Percentiles rank a stretch among this genome's conserved stretches.
phyloP scores from a whole-genome alignment of 768 basidiomycete species.

The Tremella mesenterica region DNA sequence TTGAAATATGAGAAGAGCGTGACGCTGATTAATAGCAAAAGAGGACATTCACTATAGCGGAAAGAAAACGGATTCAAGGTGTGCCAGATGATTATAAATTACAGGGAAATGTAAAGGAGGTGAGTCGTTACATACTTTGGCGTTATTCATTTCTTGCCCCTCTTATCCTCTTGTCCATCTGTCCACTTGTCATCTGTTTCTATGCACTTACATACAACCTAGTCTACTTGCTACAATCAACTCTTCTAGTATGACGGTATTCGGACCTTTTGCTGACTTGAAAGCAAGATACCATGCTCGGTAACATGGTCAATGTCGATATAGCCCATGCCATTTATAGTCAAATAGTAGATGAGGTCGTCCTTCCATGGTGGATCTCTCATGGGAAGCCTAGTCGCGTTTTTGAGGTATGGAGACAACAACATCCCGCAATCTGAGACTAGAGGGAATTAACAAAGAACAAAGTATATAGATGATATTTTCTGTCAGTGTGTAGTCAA shows the following conservation, averaged over 20 bases:
- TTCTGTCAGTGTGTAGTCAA: no score
- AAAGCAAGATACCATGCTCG: constrained; percentile 11
- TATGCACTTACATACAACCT: background rate
- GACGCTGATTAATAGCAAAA: constrained; percentile 2
- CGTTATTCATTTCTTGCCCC: no score
- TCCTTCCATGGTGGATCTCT: constrained; percentile 18
- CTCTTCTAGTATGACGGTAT: background rate
- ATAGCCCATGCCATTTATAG: constrained; percentile 15
- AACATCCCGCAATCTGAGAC: constrained; percentile 9
- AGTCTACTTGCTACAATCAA: no score
- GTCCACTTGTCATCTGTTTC: background rate
- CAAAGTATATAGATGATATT: no score
- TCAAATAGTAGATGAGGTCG: constrained; percentile 6
- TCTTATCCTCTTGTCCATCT: no score
- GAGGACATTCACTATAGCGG: constrained; percentile 23
- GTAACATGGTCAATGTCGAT: constrained; percentile 18
- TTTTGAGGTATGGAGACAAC: background rate
- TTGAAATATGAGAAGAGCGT: no score
- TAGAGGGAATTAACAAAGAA: no score
- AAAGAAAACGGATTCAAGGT: constrained; percentile 21
- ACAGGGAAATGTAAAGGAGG: background rate
- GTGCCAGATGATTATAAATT: constrained; percentile 21
- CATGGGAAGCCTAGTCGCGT: constrained; percentile 7
- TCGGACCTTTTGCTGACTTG: background rate
- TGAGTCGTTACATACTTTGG: no score